Percentiles rank a stretch among this genome's conserved stretches.
Conservation (phyloP, 805 yeast genomes). For the Saccharomycopsis oosterbeekiorum region DNA sequence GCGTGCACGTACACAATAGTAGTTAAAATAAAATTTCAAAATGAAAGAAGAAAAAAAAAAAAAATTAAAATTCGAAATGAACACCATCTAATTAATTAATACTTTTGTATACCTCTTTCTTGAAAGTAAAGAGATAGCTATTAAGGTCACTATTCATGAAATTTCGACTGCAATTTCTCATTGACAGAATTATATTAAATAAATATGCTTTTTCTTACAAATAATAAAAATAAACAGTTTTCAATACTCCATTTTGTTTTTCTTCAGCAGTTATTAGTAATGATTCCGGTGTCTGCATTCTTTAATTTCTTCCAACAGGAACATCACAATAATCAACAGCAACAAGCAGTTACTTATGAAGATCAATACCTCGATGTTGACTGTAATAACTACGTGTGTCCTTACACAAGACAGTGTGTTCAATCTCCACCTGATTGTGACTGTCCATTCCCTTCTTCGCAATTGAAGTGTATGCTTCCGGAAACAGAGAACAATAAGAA, state of each 20-base stretch:
- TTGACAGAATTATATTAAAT: neutral
- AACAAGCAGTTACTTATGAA: constrained; percentile 26
- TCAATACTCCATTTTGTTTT: neutral
- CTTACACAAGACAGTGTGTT: constrained; percentile 76
- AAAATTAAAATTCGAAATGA: too few species aligned
- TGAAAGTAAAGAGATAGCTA: too few species aligned
- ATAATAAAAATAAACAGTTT: neutral
- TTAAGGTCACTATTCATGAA: neutral
- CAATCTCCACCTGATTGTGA: constrained; percentile 65
- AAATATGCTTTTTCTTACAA: neutral
- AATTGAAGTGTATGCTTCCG: constrained; percentile 71
- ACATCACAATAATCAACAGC: constrained; percentile 28
- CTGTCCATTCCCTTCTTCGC: constrained; percentile 81
- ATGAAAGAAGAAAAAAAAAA: too few species aligned
- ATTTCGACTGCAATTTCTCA: neutral
- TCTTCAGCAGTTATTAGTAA: neutral
- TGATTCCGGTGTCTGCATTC: constrained; percentile 21
- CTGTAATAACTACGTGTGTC: constrained; percentile 68
- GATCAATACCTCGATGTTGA: constrained; percentile 29
- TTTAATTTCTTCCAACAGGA: constrained; percentile 36
- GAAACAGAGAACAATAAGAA: constrained; percentile 34
- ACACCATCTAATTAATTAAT: too few species aligned
- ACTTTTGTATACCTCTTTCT: neutral
- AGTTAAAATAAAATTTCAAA: neutral
- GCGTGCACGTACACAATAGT: neutral